Evolutionary conservation across 2,329 filamentous ascomycete genomes (phyloP).

Genomic region (Trichoderma polysporum): DNA sequence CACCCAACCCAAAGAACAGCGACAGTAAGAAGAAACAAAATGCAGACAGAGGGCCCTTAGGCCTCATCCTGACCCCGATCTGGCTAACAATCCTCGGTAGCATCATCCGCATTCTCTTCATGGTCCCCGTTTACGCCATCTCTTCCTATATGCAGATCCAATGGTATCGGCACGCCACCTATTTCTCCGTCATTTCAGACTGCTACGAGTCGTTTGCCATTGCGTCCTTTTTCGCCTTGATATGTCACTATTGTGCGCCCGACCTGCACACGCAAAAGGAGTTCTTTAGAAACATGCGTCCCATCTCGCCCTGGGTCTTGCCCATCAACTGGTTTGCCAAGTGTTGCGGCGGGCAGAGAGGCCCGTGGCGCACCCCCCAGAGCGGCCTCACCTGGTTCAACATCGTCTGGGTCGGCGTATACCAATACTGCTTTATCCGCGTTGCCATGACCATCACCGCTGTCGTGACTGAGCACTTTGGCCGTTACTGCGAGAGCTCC

Average conservation of each 20-base stretch:
- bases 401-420: constrained; percentile 77
- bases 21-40: constrained; percentile 46
- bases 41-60: not conserved
- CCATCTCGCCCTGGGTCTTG: constrained; percentile 70
- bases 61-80: not conserved
- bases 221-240: constrained; percentile 78
- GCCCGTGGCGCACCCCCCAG: constrained; percentile 69
- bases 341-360: constrained; percentile 67
- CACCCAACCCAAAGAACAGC: constrained; percentile 59
- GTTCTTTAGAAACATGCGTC: constrained; percentile 69
- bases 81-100: constrained; percentile 38
- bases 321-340: constrained; percentile 69
- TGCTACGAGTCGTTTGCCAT: constrained; percentile 91
- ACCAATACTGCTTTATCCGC: constrained; percentile 82
- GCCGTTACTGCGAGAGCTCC: constrained; percentile 75
- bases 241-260: constrained; percentile 78
- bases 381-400: constrained; percentile 92
- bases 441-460: constrained; percentile 78
- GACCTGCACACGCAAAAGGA: constrained; percentile 78
- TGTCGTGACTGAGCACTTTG: constrained; percentile 67
- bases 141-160: constrained; percentile 72
- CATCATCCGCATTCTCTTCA: constrained; percentile 84
- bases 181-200: constrained; percentile 77
- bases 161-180: constrained; percentile 75
- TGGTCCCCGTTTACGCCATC: constrained; percentile 78